A percentile compares a stretch with the other conserved stretches of the same genome.
These are phyloP conservation scores for Chlorociboria aeruginascens DNA, from an alignment of 495 filamentous ascomycete species.

Conservation along the genomic window DNA sequence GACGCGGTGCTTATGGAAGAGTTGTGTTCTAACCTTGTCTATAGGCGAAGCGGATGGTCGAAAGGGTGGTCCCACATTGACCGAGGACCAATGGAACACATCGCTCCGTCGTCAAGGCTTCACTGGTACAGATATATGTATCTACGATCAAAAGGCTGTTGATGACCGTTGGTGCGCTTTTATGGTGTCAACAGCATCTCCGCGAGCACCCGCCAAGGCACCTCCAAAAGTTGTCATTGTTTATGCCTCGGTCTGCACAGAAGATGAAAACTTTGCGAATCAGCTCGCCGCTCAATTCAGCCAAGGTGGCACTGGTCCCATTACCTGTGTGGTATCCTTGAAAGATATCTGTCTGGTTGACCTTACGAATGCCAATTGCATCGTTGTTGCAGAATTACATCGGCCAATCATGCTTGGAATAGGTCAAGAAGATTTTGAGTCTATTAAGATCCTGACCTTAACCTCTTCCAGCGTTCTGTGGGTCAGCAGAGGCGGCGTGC, in stretches of 20 bases:
- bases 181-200: too few species aligned
- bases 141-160: too few species aligned
- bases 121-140: neutral
- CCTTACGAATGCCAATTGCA: slow-evolving; percentile 7
- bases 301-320: neutral
- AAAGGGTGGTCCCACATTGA: neutral
- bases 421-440: slow-evolving; percentile 17
- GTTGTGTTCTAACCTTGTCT: neutral
- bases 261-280: too few species aligned
- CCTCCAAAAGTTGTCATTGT: too few species aligned
- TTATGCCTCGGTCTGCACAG: too few species aligned
- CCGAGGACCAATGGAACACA: neutral
- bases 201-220: too few species aligned
- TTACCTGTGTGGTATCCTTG: too few species aligned
- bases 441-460: slow-evolving; percentile 27
- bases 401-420: slow-evolving; percentile 12
- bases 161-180: too few species aligned
- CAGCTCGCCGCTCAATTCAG: neutral
- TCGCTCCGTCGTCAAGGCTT: neutral
- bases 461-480: slow-evolving; percentile 21
- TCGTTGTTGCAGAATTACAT: slow-evolving; percentile 12
- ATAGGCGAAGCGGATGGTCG: neutral
- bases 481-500: slow-evolving; percentile 3
- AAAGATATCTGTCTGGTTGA: too few species aligned
- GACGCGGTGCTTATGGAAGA: neutral